A percentile compares a stretch with the other conserved stretches of the same genome.
phyloP scores from a whole-genome alignment of 2,329 filamentous ascomycete species.

The Phyllosticta citrichinensis region DNA sequence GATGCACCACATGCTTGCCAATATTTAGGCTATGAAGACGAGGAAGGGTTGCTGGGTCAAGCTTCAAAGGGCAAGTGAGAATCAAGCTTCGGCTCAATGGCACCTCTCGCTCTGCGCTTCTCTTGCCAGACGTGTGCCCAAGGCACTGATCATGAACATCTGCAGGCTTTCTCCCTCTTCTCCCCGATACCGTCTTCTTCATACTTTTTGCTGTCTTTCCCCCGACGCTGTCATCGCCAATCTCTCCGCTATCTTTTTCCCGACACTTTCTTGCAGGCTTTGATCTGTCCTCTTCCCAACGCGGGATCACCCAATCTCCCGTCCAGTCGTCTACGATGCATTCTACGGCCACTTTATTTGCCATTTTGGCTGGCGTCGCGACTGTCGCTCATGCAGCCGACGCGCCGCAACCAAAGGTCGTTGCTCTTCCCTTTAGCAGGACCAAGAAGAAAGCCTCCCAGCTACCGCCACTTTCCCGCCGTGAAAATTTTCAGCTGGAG shows the following conservation, averaged over 20 bases:
- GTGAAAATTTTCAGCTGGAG: not conserved
- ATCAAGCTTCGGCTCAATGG: not conserved
- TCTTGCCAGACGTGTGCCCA: not conserved
- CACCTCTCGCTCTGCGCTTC: not conserved
- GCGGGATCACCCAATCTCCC: not conserved
- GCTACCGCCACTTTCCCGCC: constrained; percentile 1
- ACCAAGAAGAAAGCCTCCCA: not conserved
- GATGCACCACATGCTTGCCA: too few species aligned
- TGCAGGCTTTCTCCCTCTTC: not conserved
- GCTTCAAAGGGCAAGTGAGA: not conserved
- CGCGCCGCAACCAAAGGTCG: not conserved
- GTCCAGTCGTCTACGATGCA: not conserved
- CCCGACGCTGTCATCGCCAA: not conserved
- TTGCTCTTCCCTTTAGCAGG: constrained; percentile 1
- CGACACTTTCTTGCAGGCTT: not conserved
- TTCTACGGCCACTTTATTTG: not conserved
- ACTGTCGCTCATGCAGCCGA: not conserved
- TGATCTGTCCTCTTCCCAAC: not conserved
- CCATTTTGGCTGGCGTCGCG: not conserved
- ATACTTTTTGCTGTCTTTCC: not conserved
- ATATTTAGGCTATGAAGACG: not conserved
- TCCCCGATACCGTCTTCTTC: not conserved
- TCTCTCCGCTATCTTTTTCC: not conserved
- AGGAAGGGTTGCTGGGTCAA: not conserved
- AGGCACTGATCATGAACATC: not conserved